phyloP scores from a whole-genome alignment of 495 filamentous ascomycete genomes.

The Lophiostoma macrostomum region DNA sequence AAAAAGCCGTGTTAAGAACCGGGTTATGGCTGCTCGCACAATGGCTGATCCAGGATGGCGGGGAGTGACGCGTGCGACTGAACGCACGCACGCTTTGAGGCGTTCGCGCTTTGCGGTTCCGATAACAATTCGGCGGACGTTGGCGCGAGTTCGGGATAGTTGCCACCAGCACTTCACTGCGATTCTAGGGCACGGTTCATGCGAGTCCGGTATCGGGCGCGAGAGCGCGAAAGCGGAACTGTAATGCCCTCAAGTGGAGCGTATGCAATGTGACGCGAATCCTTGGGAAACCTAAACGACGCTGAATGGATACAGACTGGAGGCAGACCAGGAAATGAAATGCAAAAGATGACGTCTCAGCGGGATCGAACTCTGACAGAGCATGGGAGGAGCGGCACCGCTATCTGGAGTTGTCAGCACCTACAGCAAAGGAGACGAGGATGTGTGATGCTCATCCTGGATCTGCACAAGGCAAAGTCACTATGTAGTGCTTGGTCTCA shows the following conservation, averaged over 20 bases:
- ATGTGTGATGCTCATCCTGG: not conserved
- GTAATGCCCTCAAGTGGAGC: not conserved
- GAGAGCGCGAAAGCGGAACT: constrained; percentile 3
- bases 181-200: constrained; percentile 6
- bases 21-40: constrained; percentile 6
- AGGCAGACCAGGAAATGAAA: not conserved
- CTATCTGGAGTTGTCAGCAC: constrained; percentile 1
- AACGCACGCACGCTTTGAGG: not conserved
- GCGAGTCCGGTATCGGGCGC: constrained; percentile 18
- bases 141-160: constrained; percentile 7
- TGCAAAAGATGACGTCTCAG: not conserved
- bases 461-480: not conserved
- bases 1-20: constrained; percentile 7
- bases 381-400: not conserved
- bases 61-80: not conserved
- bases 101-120: not conserved
- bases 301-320: not conserved
- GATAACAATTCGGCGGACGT: constrained; percentile 7
- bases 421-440: not conserved
- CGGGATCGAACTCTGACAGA: not conserved
- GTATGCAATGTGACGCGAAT: constrained; percentile 18
- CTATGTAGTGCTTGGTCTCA: not conserved
- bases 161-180: not conserved
- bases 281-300: not conserved
- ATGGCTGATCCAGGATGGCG: not conserved